These are phyloP conservation scores for Tulasnella sp. DNA, from an alignment of 768 basidiomycete species.

Conservation along the genomic window DNA sequence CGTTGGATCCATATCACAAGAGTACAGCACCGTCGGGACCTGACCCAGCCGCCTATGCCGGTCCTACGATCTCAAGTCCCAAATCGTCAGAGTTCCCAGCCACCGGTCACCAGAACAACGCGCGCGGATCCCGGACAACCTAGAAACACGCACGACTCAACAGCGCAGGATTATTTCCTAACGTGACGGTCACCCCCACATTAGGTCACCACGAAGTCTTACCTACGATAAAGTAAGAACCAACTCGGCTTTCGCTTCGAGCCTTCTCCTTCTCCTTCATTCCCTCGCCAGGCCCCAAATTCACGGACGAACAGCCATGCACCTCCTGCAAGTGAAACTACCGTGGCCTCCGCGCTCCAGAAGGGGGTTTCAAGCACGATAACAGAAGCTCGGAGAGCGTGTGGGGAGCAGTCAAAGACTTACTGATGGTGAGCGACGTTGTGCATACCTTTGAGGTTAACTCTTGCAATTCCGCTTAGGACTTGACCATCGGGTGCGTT, in stretches of 20 bases:
- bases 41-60: too few relatives aligned
- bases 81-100: too few relatives aligned
- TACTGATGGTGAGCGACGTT: neutral
- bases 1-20: too few relatives aligned
- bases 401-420: neutral
- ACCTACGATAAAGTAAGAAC: neutral
- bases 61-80: too few relatives aligned
- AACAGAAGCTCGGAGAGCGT: neutral
- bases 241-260: neutral
- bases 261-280: too few relatives aligned
- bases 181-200: neutral
- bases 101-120: too few relatives aligned
- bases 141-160: too few relatives aligned
- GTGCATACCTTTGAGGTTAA: neutral
- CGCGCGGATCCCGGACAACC: too few relatives aligned
- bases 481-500: slow-evolving; percentile 1
- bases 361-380: neutral
- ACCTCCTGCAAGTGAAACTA: neutral
- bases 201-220: slow-evolving; percentile 3
- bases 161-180: too few relatives aligned
- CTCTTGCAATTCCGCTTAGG: neutral
- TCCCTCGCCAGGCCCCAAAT: neutral
- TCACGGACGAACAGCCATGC: neutral
- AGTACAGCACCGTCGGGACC: too few relatives aligned
- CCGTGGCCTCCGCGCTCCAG: neutral